Base-by-base conservation (phyloP, 148 eudicot species). In the Linanthus parryae region DNA sequence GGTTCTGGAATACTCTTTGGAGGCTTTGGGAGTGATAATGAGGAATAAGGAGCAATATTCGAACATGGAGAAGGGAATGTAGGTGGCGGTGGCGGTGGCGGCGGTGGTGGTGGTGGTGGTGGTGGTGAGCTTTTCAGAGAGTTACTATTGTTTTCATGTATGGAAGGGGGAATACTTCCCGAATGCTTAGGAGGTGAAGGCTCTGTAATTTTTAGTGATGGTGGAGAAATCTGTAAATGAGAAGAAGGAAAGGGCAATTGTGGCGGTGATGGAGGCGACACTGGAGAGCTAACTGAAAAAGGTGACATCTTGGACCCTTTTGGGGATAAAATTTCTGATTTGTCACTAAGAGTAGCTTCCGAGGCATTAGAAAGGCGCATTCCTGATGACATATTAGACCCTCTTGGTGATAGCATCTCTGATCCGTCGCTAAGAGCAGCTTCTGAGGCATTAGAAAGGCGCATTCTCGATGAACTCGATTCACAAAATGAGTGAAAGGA, bases 341-440 rank as follows among this genome's bases (percentile, higher is more conserved):
- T 64, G 34, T 82, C 86, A 63, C 52, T 25, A 38, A 73, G 65
- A 64, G 80, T 83, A 43, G 57, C 63, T 14, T 48, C 41, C 10
- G 98, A 86, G 43, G 68, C 95, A 73, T 75, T 79, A 23, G 95
- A 91, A 21, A n/a, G n/a, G n/a, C n/a, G n/a, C n/a, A n/a, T n/a
- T n/a, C n/a, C n/a, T n/a, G 46, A 48, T 39, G 64, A 24, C 35
- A 27, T 28, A 11, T 24, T 57, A 27, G 72, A 40, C 10, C 25
- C 55, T 39, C 65, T 58, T 7, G 77, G 73, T 30, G 85, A 70
- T 40, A 71, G 17, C 30, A 22, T 39, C 43, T 80, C 83, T 16
- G 67, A 21, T 21, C 28, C 62, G 34, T 82, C 86, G 61, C 52
- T 25, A 38, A 73, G 65, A 64, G 80, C 80, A 43, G 57, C 63